These are phyloP conservation scores for Eragrostis nindensis DNA, from an alignment of 176 grass and related monocot genomes.

Conservation along the genomic window DNA sequence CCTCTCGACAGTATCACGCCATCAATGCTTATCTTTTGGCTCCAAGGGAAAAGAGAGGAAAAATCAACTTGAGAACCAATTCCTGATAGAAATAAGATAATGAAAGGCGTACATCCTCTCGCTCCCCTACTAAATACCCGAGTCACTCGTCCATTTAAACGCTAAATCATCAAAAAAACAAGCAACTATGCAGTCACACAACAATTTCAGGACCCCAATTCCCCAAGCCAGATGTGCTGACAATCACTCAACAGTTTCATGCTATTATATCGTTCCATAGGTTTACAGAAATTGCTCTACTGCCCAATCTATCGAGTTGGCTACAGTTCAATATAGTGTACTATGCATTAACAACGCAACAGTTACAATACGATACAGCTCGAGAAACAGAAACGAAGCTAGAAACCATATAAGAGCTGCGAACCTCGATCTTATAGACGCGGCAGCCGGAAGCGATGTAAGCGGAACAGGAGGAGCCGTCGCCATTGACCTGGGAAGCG, in stretches of 20 bases:
- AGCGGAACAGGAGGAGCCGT: slow-evolving; percentile 59
- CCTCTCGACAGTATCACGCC: slow-evolving; percentile 58
- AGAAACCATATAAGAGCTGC: not conserved
- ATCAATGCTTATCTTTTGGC: slow-evolving; percentile 75
- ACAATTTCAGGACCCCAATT: not conserved
- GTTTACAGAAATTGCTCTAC: not conserved
- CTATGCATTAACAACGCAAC: not conserved
- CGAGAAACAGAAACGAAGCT: not conserved
- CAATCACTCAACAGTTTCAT: too few relatives aligned
- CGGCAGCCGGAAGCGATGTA: slow-evolving; percentile 81
- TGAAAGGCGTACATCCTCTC: not conserved
- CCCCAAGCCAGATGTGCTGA: too few relatives aligned
- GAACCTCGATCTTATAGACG: slow-evolving; percentile 88
- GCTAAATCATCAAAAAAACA: too few relatives aligned
- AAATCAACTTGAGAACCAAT: slow-evolving; percentile 37
- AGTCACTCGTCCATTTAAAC: not conserved
- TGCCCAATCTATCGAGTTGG: not conserved
- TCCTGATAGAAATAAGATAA: not conserved
- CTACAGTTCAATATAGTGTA: too few relatives aligned
- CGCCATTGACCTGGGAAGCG: slow-evolving; percentile 57
- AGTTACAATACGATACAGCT: not conserved
- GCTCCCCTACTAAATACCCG: not conserved
- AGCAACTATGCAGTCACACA: too few relatives aligned
- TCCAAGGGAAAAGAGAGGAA: slow-evolving; percentile 26
- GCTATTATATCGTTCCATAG: too few relatives aligned